A percentile compares a stretch with the other conserved stretches of the same genome.
Evolutionary conservation across 257 asterid species (phyloP).

Genomic region (Solanum clarkiae): DNA sequence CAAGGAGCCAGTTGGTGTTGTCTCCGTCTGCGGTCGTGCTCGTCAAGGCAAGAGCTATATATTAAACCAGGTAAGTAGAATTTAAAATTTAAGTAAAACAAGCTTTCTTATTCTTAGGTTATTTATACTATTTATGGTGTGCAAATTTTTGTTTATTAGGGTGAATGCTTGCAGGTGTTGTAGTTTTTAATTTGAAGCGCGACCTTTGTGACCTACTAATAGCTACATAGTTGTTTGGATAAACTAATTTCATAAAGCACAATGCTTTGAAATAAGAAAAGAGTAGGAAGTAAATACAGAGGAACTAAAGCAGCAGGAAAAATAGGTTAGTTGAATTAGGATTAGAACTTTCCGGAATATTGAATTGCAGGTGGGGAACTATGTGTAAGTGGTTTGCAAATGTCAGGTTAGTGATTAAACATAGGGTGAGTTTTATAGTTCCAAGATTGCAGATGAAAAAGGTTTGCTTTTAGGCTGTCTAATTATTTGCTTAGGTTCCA

Average conservation of each 20-base stretch:
- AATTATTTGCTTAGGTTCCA: neutral
- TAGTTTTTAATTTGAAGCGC: neutral
- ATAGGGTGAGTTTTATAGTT: neutral
- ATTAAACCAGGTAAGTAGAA: constrained; percentile 58
- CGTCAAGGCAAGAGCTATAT: constrained; percentile 98
- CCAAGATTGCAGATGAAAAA: neutral
- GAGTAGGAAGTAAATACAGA: neutral
- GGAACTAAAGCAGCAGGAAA: neutral
- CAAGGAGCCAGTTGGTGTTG: constrained; percentile 90
- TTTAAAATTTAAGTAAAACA: neutral
- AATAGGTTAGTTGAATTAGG: neutral
- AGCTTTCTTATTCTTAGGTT: neutral
- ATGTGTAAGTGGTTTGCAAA: neutral
- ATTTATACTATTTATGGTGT: neutral
- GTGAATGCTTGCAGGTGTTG: neutral
- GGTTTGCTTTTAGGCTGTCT: neutral
- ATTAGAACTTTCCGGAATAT: neutral
- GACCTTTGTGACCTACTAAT: neutral
- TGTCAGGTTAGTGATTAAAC: neutral
- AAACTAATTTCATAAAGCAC: neutral
- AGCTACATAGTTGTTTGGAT: neutral
- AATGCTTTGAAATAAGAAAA: neutral
- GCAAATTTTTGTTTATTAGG: neutral
- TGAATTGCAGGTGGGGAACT: neutral
- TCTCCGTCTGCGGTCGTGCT: constrained; percentile 98